Conservation (phyloP, 768 basidiomycete species). For the Pisolithus microcarpus region DNA sequence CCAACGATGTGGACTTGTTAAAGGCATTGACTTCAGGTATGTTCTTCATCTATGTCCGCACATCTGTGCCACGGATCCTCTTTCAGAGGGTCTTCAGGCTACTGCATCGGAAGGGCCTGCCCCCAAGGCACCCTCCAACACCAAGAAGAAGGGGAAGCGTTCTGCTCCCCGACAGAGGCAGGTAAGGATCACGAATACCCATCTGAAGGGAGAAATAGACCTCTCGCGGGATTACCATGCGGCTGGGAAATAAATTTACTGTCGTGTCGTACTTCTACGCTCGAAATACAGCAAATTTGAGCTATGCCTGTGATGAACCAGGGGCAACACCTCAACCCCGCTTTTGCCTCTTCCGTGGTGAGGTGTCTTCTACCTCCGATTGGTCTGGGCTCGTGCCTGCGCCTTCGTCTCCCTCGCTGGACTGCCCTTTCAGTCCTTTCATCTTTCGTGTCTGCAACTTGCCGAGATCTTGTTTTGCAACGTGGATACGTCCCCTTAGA, state of each 20-base stretch:
- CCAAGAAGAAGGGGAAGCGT: conserved; percentile 81
- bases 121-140: conserved; percentile 46
- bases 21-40: conserved; percentile 69
- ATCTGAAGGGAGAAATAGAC: conserved; percentile 83
- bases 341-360: too few relatives aligned
- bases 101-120: conserved; percentile 58
- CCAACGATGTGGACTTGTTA: conserved; percentile 77
- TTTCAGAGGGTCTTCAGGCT: conserved; percentile 70
- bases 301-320: too few relatives aligned
- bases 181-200: conserved; percentile 81
- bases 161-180: conserved; percentile 66
- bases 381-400: too few relatives aligned
- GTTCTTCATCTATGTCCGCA: conserved; percentile 9
- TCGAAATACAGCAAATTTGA: too few relatives aligned
- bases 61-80: background rate
- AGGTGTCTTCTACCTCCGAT: too few relatives aligned
- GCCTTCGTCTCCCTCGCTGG: conserved; percentile 12
- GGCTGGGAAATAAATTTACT: too few relatives aligned
- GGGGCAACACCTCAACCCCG: too few relatives aligned
- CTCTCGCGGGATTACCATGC: conserved; percentile 63
- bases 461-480: conserved; percentile 81
- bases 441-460: conserved; percentile 91
- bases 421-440: conserved; percentile 72
- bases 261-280: too few relatives aligned
- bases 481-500: conserved; percentile 80